A percentile compares a stretch with the other conserved stretches of the same genome.
Conservation (phyloP, 202 grass and related monocot genomes). For the Zizania palustris region DNA sequence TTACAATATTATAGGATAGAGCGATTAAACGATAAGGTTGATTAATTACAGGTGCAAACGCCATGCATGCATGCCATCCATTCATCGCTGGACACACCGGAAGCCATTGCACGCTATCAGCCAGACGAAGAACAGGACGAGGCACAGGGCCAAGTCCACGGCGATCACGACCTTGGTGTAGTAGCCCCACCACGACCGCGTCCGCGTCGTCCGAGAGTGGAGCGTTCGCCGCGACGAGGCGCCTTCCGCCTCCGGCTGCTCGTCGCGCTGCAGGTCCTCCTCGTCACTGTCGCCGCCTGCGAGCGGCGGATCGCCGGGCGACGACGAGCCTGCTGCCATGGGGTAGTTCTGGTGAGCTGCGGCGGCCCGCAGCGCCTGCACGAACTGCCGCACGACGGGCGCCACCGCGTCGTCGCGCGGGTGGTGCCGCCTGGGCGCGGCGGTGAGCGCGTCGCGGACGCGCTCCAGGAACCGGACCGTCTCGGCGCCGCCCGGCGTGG, state of each 20-base stretch:
- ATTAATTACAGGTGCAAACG: background rate
- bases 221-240: background rate
- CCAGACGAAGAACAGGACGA: constrained; percentile 78
- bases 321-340: background rate
- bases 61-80: background rate
- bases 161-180: constrained; percentile 57
- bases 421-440: constrained; percentile 38
- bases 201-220: constrained; percentile 15
- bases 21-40: background rate
- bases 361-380: constrained; percentile 35
- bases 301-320: background rate
- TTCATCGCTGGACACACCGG: constrained; percentile 52
- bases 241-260: constrained; percentile 5
- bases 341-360: background rate
- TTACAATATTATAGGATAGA: too few relatives aligned
- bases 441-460: constrained; percentile 47
- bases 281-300: background rate
- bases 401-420: constrained; percentile 45
- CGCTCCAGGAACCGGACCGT: constrained; percentile 60
- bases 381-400: constrained; percentile 53
- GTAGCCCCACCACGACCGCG: constrained; percentile 51
- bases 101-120: constrained; percentile 74
- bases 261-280: background rate
- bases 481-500: constrained; percentile 49
- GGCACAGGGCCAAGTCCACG: constrained; percentile 60